These are phyloP conservation scores for Aeminium ludgeri DNA, from an alignment of 495 filamentous ascomycete genomes.

Conservation along the genomic window DNA sequence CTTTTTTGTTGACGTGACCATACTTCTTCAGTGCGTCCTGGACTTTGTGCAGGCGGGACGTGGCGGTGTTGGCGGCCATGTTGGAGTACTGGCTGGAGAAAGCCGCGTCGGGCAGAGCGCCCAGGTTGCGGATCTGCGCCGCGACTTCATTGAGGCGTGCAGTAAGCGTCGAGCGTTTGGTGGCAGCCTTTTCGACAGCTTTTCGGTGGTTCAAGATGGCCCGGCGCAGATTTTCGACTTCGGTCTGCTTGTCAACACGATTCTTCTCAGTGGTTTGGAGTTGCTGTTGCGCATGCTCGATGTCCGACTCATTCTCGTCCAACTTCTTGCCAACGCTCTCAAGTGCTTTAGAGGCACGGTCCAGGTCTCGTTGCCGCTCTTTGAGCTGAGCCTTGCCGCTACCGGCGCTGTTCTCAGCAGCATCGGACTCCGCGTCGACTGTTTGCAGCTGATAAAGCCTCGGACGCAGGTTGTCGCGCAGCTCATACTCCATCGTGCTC, in stretches of 20 bases:
- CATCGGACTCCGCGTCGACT: slow-evolving; percentile 59
- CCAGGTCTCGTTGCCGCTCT: slow-evolving; percentile 66
- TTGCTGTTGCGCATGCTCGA: slow-evolving; percentile 35
- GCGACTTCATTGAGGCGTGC: slow-evolving; percentile 62
- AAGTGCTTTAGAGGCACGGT: slow-evolving; percentile 47
- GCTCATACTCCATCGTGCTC: slow-evolving; percentile 60
- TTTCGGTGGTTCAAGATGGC: slow-evolving; percentile 80
- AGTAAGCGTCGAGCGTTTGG: slow-evolving; percentile 62
- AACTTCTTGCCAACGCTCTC: slow-evolving; percentile 49
- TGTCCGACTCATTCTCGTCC: slow-evolving; percentile 50
- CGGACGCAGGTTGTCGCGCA: slow-evolving; percentile 69
- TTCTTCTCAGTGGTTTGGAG: slow-evolving; percentile 24
- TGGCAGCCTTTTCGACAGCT: slow-evolving; percentile 77
- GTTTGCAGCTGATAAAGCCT: slow-evolving; percentile 74
- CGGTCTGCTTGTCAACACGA: slow-evolving; percentile 33
- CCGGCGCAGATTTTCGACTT: slow-evolving; percentile 57
- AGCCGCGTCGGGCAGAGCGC: slow-evolving; percentile 84
- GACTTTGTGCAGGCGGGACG: slow-evolving; percentile 77
- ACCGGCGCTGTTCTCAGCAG: slow-evolving; percentile 44
- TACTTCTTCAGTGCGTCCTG: slow-evolving; percentile 92
- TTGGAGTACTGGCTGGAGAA: slow-evolving; percentile 70
- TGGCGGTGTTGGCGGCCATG: slow-evolving; percentile 60
- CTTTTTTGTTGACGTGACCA: slow-evolving; percentile 97
- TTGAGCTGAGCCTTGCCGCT: slow-evolving; percentile 41
- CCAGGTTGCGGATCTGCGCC: slow-evolving; percentile 79